These are phyloP conservation scores for Leccinum ochraceum DNA, from an alignment of 768 basidiomycete species.

Conservation along the genomic window DNA sequence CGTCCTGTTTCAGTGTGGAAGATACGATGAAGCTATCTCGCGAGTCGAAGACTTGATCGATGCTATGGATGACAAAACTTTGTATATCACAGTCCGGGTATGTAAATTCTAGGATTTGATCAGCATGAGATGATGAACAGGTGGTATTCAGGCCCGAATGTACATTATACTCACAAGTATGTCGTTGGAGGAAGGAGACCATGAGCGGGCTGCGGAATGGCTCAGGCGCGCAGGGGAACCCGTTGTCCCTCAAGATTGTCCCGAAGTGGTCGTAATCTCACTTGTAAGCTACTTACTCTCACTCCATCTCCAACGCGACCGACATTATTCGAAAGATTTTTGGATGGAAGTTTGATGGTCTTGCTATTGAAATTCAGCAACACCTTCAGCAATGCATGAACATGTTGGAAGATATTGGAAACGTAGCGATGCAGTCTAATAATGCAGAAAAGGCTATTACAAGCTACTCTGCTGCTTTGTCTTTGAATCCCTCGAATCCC, in stretches of 20 bases:
- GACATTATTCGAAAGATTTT: slow-evolving; percentile 3
- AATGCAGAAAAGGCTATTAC: slow-evolving; percentile 1
- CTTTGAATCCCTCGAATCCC: background rate
- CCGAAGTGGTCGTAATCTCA: slow-evolving; percentile 1
- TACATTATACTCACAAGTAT: background rate
- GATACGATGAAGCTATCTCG: background rate
- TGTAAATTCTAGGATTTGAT: background rate
- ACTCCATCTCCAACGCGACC: background rate
- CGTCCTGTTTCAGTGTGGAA: slow-evolving; percentile 9
- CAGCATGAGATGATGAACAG: background rate
- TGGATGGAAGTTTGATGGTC: slow-evolving; percentile 15
- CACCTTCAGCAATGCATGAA: background rate
- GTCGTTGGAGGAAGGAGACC: background rate
- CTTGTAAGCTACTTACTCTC: background rate
- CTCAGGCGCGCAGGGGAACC: no score
- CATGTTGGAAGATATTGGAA: background rate
- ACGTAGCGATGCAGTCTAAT: background rate
- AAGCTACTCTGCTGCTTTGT: no score
- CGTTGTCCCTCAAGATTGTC: background rate
- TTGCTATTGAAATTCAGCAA: background rate
- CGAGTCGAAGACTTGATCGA: slow-evolving; percentile 7
- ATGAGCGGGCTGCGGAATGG: background rate
- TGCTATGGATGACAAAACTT: background rate
- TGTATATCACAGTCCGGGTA: slow-evolving; percentile 8
- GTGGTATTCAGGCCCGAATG: slow-evolving; percentile 8